Percentiles rank a stretch among this genome's conserved stretches.
These are phyloP conservation scores for Alternaria conjuncta DNA, from an alignment of 2,329 filamentous ascomycete genomes.

Conservation along the genomic window DNA sequence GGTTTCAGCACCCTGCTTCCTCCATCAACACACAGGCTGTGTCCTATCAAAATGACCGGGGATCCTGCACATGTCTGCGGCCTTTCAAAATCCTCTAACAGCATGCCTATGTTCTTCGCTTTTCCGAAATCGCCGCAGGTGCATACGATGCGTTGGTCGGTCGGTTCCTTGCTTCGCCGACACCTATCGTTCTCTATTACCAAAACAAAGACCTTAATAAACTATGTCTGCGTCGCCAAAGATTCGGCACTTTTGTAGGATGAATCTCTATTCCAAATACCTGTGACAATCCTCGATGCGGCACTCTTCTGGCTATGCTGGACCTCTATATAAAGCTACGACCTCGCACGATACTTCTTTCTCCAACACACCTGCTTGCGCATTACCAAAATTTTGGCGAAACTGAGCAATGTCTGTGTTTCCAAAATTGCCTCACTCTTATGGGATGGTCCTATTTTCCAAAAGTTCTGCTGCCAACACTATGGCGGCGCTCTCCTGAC, in stretches of 20 bases:
- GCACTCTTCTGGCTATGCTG: neutral
- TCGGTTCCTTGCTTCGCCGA: neutral
- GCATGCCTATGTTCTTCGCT: neutral
- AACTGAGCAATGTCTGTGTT: neutral
- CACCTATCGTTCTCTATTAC: neutral
- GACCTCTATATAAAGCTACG: neutral
- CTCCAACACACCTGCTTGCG: neutral
- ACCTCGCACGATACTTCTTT: neutral
- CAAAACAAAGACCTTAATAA: neutral
- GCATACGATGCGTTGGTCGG: neutral
- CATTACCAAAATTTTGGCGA: neutral
- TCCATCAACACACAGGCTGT: neutral
- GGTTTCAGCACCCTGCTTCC: neutral
- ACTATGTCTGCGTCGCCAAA: too few relatives aligned
- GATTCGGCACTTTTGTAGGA: too few relatives aligned
- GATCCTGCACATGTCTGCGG: neutral
- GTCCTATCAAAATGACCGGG: neutral
- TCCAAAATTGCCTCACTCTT: neutral
- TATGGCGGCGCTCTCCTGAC: neutral
- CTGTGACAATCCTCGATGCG: neutral
- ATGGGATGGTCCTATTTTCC: neutral
- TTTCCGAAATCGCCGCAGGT: neutral
- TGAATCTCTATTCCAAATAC: neutral
- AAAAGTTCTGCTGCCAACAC: rapidly evolving
- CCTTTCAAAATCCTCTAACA: neutral